Evolutionary conservation across 805 yeast species (phyloP), one percentile per base, ranked within the genome.

Genomic region (Zygosaccharomyces bisporus): DNA sequence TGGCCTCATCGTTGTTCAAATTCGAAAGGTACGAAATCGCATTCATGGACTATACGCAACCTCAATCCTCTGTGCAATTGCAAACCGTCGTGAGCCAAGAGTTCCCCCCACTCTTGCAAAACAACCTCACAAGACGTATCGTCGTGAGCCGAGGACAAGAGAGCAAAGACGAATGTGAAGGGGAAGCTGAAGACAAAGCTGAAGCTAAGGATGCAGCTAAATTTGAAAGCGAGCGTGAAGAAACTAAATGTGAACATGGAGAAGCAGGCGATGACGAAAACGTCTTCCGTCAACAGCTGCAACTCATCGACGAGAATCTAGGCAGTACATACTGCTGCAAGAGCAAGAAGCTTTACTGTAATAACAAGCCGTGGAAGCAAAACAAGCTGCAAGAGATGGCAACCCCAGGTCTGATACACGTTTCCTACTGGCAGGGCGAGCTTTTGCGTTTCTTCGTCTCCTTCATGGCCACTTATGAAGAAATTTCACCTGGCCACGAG

Each of bases 21-120:
- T 62, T 65, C 32, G 69, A 53, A 37, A 66, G 59, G 41, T 54
- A 56, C 12, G 59, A 54, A 40, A 56, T 36, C 9, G 61, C 57
- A 47, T 56, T 56, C 60, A 56, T 56, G 21, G 34, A 35, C 19
- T 6, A n/a, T n/a, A 27, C 10, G n/a, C 30, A 25, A 25, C 30
- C 13, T 25, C 30, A 24, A 37, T 16, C 30, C 30, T 30, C 14
- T 10, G 20, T 24, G 31, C 27, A 37, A 24, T 25, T 9, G 32
- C 40, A 8, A 14, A 37, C 18, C 30, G 30, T 20, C 33, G 16
- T n/a, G 20, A 14, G 30, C 23, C 30, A 27, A 27, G 31, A 27
- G 31, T 27, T 27, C 31, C 31, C 31, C 14, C 31, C 31, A 3
- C 14, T 27, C 14, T 27, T 27, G 13, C 31, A n/a, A n/a, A 27